A percentile compares a stretch with the other conserved stretches of the same genome.
Evolutionary conservation across 208 protist species (phyloP).

Genomic region (Trypanosomatidae sp.): DNA sequence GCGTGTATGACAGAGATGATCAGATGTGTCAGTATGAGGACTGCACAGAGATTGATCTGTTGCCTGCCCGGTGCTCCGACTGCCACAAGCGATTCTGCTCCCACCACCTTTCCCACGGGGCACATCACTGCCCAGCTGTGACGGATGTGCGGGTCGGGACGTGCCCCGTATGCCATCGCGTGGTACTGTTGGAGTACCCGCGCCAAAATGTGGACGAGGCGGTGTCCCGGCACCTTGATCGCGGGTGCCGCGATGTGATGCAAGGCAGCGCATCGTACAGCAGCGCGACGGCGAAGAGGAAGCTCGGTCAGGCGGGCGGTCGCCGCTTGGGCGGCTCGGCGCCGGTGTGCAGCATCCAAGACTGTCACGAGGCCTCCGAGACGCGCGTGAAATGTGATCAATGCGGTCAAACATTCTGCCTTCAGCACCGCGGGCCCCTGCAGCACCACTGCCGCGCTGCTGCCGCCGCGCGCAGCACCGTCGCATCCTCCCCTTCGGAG

Average conservation of each 20-base stretch:
- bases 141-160: conserved; percentile 34
- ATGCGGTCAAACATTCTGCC: conserved; percentile 70
- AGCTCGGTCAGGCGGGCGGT: conserved; percentile 8
- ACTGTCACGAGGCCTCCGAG: conserved; percentile 40
- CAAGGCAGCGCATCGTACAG: conserved; percentile 7
- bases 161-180: conserved; percentile 53
- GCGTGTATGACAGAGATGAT: conserved; percentile 72
- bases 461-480: conserved; percentile 6
- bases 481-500: conserved; percentile 4
- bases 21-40: conserved; percentile 63
- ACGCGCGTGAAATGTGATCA: conserved; percentile 57
- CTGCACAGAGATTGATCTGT: conserved; percentile 73
- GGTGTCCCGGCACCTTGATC: conserved; percentile 76
- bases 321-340: conserved; percentile 20
- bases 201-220: conserved; percentile 64
- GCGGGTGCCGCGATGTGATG: conserved; percentile 47
- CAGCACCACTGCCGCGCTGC: conserved; percentile 49
- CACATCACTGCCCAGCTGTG: conserved; percentile 56
- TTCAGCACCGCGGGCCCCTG: conserved; percentile 64
- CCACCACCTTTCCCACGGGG: conserved; percentile 57
- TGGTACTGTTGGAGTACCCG: conserved; percentile 58
- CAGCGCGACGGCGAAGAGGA: background rate
- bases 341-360: conserved; percentile 41
- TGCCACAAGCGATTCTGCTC: conserved; percentile 81
- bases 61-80: conserved; percentile 64